Conservation (phyloP, 257 asterid genomes). For the Linaria vulgaris region DNA sequence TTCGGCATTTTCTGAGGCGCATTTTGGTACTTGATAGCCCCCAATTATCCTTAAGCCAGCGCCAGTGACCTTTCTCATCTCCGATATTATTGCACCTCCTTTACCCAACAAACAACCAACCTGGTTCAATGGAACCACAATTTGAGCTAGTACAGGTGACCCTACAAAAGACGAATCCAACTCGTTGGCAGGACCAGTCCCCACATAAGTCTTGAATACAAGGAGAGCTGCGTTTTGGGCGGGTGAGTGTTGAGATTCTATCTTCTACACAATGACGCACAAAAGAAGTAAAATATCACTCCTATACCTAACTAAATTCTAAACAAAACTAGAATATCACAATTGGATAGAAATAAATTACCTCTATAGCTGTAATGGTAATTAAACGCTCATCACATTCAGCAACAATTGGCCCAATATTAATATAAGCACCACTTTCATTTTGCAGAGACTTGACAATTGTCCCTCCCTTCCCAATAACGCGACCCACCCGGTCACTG, state of each 20-base stretch:
- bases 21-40: conserved; percentile 62
- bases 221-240: conserved; percentile 57
- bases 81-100: conserved; percentile 68
- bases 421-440: conserved; percentile 58
- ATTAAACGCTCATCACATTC: conserved; percentile 63
- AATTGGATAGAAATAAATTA: conserved; percentile 10
- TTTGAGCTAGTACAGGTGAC: conserved; percentile 44
- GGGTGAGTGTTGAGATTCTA: conserved; percentile 50
- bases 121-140: conserved; percentile 52
- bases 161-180: conserved; percentile 38
- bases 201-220: conserved; percentile 53
- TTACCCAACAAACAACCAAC: conserved; percentile 83
- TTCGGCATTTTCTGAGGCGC: conserved; percentile 52
- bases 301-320: conserved; percentile 16
- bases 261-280: conserved; percentile 34
- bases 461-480: conserved; percentile 84
- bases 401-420: conserved; percentile 47
- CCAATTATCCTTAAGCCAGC: conserved; percentile 51
- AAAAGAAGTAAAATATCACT: conserved; percentile 20
- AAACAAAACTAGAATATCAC: conserved; percentile 8
- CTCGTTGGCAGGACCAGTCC: conserved; percentile 35
- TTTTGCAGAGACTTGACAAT: conserved; percentile 45
- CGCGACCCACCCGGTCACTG: conserved; percentile 52
- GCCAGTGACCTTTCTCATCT: conserved; percentile 71
- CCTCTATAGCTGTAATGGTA: conserved; percentile 67